These are phyloP conservation scores for Starmerella lactis-condensi DNA, from an alignment of 805 yeast genomes.

Conservation along the genomic window DNA sequence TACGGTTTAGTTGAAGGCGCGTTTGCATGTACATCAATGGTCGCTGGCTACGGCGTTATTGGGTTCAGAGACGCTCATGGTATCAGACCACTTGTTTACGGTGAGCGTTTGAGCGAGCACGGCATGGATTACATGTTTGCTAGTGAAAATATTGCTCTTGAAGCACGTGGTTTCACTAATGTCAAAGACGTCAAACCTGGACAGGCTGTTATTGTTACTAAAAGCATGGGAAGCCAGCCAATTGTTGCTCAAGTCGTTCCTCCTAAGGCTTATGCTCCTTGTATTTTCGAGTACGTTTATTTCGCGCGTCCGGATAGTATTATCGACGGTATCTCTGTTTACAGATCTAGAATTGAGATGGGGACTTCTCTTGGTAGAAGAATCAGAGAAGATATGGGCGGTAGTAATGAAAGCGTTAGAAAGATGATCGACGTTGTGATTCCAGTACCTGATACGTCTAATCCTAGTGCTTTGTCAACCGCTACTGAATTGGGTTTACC, in stretches of 20 bases:
- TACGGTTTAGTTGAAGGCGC: constrained; percentile 77
- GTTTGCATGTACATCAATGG: constrained; percentile 86
- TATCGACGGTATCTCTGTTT: constrained; percentile 89
- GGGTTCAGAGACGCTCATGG: constrained; percentile 98
- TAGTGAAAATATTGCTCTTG: constrained; percentile 82
- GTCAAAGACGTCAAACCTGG: constrained; percentile 83
- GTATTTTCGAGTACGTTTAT: constrained; percentile 90
- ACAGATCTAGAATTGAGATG: constrained; percentile 82
- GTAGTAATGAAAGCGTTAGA: constrained; percentile 27
- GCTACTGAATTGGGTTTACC: constrained; percentile 65
- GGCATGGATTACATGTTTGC: constrained; percentile 87
- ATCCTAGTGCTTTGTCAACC: constrained; percentile 85
- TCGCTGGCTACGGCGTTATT: constrained; percentile 88
- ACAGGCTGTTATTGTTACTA: constrained; percentile 87
- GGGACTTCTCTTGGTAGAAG: constrained; percentile 73
- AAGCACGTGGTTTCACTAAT: constrained; percentile 69
- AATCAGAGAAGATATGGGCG: constrained; percentile 31
- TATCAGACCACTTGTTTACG: constrained; percentile 74
- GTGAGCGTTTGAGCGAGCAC: constrained; percentile 54
- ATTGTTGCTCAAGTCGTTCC: constrained; percentile 76
- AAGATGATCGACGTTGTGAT: constrained; percentile 77
- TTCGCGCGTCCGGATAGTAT: constrained; percentile 97
- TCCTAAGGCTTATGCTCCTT: constrained; percentile 68
- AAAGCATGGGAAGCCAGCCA: constrained; percentile 43
- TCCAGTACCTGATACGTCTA: constrained; percentile 96